phyloP scores from a whole-genome alignment of 2,329 filamentous ascomycete species.

The Grosmannia huntii region DNA sequence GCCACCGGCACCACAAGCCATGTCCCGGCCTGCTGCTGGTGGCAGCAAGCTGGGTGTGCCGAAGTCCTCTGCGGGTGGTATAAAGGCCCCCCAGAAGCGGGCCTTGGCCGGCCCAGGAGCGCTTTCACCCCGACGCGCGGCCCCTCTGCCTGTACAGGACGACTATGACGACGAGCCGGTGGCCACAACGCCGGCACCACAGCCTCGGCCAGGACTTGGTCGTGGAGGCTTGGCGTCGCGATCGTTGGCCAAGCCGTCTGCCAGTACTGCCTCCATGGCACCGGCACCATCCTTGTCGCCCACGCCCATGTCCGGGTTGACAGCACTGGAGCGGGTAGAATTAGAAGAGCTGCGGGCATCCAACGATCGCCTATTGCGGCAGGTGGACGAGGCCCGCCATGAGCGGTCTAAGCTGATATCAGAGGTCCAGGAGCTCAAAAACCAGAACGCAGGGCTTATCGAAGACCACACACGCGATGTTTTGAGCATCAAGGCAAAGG shows the following conservation, averaged over 20 bases:
- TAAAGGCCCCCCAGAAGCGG: conserved; percentile 49
- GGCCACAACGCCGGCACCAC: conserved; percentile 38
- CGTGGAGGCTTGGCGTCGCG: conserved; percentile 75
- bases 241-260: conserved; percentile 64
- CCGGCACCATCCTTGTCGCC: conserved; percentile 44
- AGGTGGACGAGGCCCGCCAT: conserved; percentile 68
- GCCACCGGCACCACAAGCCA: conserved; percentile 45
- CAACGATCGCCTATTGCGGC: conserved; percentile 63
- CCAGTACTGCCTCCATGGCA: conserved; percentile 37
- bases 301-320: conserved; percentile 51
- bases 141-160: conserved; percentile 32
- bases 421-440: conserved; percentile 87
- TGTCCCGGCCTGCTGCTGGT: conserved; percentile 30
- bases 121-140: conserved; percentile 39
- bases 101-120: conserved; percentile 32
- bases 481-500: conserved; percentile 93
- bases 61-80: conserved; percentile 38
- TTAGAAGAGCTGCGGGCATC: conserved; percentile 76
- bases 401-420: conserved; percentile 73
- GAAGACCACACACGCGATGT: conserved; percentile 95
- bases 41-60: conserved; percentile 41
- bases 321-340: conserved; percentile 77
- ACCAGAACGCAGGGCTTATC: conserved; percentile 91
- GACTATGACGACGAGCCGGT: conserved; percentile 38
- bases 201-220: conserved; percentile 49